Evolutionary conservation across 2,329 filamentous ascomycete genomes (phyloP), one percentile per base, ranked within the genome.

Genomic region (Neofusicoccum sp.): DNA sequence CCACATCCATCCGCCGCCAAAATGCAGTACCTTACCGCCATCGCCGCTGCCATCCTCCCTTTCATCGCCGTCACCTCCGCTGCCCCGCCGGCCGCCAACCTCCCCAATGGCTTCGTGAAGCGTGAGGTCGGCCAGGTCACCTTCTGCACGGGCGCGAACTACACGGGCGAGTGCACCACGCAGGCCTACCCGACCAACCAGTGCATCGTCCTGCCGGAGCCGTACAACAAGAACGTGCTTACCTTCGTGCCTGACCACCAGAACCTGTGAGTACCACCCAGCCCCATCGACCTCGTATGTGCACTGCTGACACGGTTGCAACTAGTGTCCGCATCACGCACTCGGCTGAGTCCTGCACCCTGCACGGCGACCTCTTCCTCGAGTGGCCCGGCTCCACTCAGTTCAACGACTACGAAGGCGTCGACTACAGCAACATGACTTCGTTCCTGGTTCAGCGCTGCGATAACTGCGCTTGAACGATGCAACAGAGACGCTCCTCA

Each of bases 301-400:
- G 6, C 8, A 28, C 16, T 45, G 39, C 48, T 54, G 12, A 62
- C 12, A 9, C 6, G 9, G 1, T 31, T 11, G 6, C 1, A 22
- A 22, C 2, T n/a, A 58, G 54, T 58, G 54, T 58, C n/a, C 45
- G 59, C 37, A 14, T 56, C n/a, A 56, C 50, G 44, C 50, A 58
- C 44, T 43, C 52, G 7, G 39, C 41, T 14, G 49, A 62, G 22
- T 48, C 61, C 12, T 63, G 61, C 61, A 63, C 61, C 28, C 28
- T 16, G 34, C 52, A 63, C 52, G 61, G 61, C 37, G 61, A 63
- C 44, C 61, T 63, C 9, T 63, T 63, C 44, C 37, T 63, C 44
- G 52, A 63, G 54, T 50, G 11, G 22, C 61, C 61, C 39, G 61
- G 54, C 44, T 50, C 45, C 44, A 33, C 34, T 36, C 36, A 59